Evolutionary conservation across 2,329 filamentous ascomycete genomes (phyloP).

Genomic region (Aspergillaceae sp.): DNA sequence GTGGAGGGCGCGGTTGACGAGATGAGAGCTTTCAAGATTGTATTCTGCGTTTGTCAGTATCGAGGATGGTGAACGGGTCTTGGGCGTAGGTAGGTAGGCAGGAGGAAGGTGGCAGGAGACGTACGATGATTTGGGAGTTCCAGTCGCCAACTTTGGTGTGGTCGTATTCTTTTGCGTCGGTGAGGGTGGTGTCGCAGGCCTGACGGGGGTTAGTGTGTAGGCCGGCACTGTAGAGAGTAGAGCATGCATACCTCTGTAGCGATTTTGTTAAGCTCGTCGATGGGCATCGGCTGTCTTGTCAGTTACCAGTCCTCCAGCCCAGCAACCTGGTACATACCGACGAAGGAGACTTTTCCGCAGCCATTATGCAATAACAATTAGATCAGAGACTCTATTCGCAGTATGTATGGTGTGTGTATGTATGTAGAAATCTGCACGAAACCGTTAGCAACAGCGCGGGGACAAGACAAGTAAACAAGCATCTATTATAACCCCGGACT

Average conservation of each 20-base stretch:
- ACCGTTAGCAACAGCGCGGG: too few relatives aligned
- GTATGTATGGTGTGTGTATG: too few relatives aligned
- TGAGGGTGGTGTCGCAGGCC: conserved; percentile 76
- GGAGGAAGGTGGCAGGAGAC: conserved; percentile 21
- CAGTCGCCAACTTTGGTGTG: conserved; percentile 76
- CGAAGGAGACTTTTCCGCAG: too few relatives aligned
- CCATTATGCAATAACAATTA: too few relatives aligned
- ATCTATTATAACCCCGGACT: too few relatives aligned
- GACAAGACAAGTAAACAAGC: too few relatives aligned
- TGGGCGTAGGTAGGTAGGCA: neutral
- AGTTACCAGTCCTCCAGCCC: neutral
- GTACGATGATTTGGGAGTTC: conserved; percentile 89
- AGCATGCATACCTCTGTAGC: conserved; percentile 61
- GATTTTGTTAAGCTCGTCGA: conserved; percentile 74
- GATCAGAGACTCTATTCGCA: too few relatives aligned
- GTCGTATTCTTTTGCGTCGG: conserved; percentile 69
- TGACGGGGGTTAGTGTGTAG: conserved; percentile 28
- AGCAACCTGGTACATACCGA: too few relatives aligned
- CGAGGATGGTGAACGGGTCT: neutral
- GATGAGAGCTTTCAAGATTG: conserved; percentile 35
- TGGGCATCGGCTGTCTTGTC: conserved; percentile 58
- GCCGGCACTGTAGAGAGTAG: neutral
- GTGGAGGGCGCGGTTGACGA: conserved; percentile 32
- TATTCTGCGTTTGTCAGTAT: conserved; percentile 20
- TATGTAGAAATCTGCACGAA: too few relatives aligned